Evolutionary conservation across 768 basidiomycete species (phyloP), one percentile per base, ranked within the genome.

Genomic region (Lyophyllum semitale): DNA sequence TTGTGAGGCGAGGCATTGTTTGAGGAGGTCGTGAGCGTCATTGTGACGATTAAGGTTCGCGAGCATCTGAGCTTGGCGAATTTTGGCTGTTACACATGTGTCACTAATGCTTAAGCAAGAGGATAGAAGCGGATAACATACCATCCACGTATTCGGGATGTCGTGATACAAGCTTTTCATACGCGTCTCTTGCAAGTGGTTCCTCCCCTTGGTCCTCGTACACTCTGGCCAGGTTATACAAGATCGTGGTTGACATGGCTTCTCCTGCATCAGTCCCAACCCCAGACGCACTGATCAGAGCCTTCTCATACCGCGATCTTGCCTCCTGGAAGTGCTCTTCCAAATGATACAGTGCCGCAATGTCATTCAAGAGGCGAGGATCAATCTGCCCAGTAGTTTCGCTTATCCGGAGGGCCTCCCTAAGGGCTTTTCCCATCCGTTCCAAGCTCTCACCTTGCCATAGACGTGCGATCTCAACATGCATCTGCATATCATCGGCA

Each of bases 71-170:
- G 95, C 92, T 59, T 92, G 89, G 23, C 96, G 88, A 41, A 96
- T 84, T 77, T 98, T 98, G 60, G 95, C 96, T 98, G 63, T 40
- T 48, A n/a, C 29, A 20, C 38, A 41, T 5, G 12, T 6, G 44
- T 45, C 44, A 45, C 17, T 17, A n/a, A 12, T 42, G 20, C 9
- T 20, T 11, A 27, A 9, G 27, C 6, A 47, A 40, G 32, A 38
- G 20, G 3, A 15, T 25, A 33, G 40, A 26, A 7, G 20, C 7
- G 26, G 48, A 43, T n/a, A 29, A 75, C 89, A 44, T 61, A 96
- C 95, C 96, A 67, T 98, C 96, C 22, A 95, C 83, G 67, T 96
- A 98, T 72, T 98, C 97, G 1, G 95, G 93, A 77, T 98, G 96
- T 50, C 89, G 80, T n/a, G 84, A 75, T 32, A 98, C 71, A 8